Base-by-base conservation (phyloP, 2,329 filamentous ascomycete species). In the Fusarium phyllophilum region DNA sequence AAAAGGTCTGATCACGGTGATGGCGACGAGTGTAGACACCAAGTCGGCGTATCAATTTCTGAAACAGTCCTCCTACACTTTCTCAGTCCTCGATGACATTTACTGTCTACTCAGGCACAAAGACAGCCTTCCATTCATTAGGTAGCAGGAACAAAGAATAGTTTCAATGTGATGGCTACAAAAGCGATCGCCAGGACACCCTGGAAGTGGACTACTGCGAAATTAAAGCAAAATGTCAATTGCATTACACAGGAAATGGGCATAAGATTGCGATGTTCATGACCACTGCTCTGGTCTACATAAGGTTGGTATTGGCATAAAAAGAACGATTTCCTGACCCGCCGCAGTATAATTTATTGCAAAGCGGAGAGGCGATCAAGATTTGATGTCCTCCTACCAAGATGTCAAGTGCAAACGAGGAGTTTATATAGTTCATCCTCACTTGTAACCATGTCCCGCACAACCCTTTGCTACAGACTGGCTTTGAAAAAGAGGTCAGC, bases 41-140 rank as follows among this genome's bases (percentile, higher is more conserved):
- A 61, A 61, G n/a, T 31, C 52, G 45, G 39, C 29, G 65, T 52
- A 42, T 36, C 39, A 38, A 48, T 22, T 60, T 67, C 45, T 36
- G 65, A 68, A 68, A 68, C 65, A 33, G 29, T 26, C 22, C 18
- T 68, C 62, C 34, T 52, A 68, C 62, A 36, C 34, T 36, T 36
- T 36, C 20, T 2, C 12, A 14, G 44, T 15, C 17, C 15, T 26
- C 14, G 33, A 41, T 10, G 22, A 5, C 8, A 51, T 51, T 29
- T 29, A 8, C 29, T 13, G 31, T 29, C 24, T 22, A 44, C 51
- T 29, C 15, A 31, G 36, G 20, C 12, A 41, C 26, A 29, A 55
- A n/a, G 34, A 14, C 15, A 42, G 36, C 15, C 14, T 55, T 29
- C 10, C 24, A 29, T 34, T 26, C 18, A 22, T 48, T 48, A 31